phyloP scores from a whole-genome alignment of 306 rosid species.

The Cicer yamashitae region DNA sequence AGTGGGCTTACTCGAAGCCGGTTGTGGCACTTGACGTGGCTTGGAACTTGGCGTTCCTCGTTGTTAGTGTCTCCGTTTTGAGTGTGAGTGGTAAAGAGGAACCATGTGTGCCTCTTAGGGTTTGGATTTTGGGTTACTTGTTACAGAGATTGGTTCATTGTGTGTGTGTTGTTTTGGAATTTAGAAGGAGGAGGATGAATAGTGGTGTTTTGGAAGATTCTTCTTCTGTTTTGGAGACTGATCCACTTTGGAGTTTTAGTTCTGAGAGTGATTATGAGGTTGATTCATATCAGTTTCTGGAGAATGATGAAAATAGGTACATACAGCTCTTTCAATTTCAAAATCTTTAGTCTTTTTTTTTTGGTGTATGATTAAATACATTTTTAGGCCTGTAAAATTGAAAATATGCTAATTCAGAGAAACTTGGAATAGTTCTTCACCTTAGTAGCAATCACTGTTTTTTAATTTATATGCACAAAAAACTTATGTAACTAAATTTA shows the following conservation, averaged over 20 bases:
- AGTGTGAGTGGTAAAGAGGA: conserved; percentile 61
- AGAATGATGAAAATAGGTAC: conserved; percentile 62
- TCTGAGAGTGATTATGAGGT: conserved; percentile 59
- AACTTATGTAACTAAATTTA: background rate
- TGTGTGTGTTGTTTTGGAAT: conserved; percentile 62
- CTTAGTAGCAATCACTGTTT: background rate
- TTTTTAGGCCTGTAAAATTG: background rate
- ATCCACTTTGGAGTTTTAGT: conserved; percentile 39
- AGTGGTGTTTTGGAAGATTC: conserved; percentile 14
- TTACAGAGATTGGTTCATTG: conserved; percentile 64
- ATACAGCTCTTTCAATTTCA: background rate
- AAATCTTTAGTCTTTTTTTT: background rate
- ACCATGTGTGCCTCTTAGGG: conserved; percentile 74
- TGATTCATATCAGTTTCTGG: conserved; percentile 41
- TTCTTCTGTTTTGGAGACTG: conserved; percentile 11
- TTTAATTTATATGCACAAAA: background rate
- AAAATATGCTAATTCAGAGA: background rate
- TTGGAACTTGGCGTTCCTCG: conserved; percentile 72
- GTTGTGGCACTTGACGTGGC: conserved; percentile 66
- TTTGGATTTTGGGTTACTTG: conserved; percentile 77
- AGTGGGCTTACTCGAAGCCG: conserved; percentile 74
- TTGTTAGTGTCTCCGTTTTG: conserved; percentile 55
- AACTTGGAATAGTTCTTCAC: background rate
- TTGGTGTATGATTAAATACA: background rate
- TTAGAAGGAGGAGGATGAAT: conserved; percentile 48